Percentiles rank a stretch among this genome's conserved stretches.
These are phyloP conservation scores for Boletus sp. DNA, from an alignment of 768 basidiomycete species.

Conservation along the genomic window DNA sequence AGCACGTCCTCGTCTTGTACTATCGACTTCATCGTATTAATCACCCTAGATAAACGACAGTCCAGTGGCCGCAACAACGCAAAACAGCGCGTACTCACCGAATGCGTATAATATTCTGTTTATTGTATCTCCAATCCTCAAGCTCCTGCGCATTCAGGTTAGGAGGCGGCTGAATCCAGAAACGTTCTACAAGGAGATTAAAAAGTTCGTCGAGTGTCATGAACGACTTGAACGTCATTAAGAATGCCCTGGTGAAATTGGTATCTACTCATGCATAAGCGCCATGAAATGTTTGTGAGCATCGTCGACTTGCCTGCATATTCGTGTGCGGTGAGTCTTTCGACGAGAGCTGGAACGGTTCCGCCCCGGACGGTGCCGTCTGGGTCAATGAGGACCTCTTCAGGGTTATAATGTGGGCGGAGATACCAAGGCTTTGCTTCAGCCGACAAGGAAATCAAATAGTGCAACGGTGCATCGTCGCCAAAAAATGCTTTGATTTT, in stretches of 20 bases:
- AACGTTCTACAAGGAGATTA: constrained; percentile 52
- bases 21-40: constrained; percentile 64
- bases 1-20: constrained; percentile 53
- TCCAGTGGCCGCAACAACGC: neutral
- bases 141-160: constrained; percentile 43
- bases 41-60: constrained; percentile 41
- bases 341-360: constrained; percentile 58
- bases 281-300: neutral
- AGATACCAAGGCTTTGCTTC: constrained; percentile 59
- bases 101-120: constrained; percentile 57
- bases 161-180: constrained; percentile 53
- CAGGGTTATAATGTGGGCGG: constrained; percentile 50
- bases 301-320: constrained; percentile 44
- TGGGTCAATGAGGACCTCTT: constrained; percentile 61
- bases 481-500: constrained; percentile 56
- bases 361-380: constrained; percentile 64
- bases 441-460: constrained; percentile 39
- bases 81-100: constrained; percentile 39
- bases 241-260: constrained; percentile 57
- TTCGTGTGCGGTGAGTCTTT: constrained; percentile 65
- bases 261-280: constrained; percentile 40
- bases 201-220: constrained; percentile 55
- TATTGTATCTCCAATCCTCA: constrained; percentile 54
- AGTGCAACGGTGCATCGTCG: constrained; percentile 45
- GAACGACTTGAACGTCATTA: constrained; percentile 71